Evolutionary conservation across 2,329 filamentous ascomycete species (phyloP).

Genomic region (Alternaria postmessia): DNA sequence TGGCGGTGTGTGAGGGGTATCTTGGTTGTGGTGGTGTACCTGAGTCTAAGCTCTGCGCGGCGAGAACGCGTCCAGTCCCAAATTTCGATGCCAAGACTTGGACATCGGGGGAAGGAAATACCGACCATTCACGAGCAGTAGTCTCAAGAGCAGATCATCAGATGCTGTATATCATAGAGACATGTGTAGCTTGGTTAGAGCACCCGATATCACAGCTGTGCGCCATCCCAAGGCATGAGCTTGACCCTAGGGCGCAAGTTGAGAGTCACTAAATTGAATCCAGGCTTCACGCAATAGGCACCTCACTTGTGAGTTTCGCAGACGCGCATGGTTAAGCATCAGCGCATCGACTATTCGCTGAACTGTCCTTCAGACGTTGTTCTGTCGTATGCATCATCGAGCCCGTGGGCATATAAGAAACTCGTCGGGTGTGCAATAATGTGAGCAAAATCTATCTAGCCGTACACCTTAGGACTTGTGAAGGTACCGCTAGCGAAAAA

Average conservation of each 20-base stretch:
- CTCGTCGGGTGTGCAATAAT: constrained; percentile 52
- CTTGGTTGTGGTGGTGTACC: constrained; percentile 35
- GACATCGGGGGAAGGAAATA: constrained; percentile 17
- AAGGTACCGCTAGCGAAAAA: constrained; percentile 99
- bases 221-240: not conserved
- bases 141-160: not conserved
- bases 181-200: not conserved
- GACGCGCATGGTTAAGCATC: no score
- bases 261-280: not conserved
- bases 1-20: constrained; percentile 45
- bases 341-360: not conserved
- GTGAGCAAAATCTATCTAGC: constrained; percentile 98
- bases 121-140: constrained; percentile 11
- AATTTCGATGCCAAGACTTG: constrained; percentile 29
- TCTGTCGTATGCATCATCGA: not conserved
- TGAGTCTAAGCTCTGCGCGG: constrained; percentile 23
- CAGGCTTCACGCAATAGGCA: not conserved
- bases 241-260: not conserved
- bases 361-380: not conserved
- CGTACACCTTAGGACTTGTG: constrained; percentile 75
- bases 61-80: constrained; percentile 39
- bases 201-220: not conserved
- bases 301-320: not conserved
- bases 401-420: not conserved
- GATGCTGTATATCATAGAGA: not conserved